Evolutionary conservation across 1,284 basidiomycete species (phyloP).

Genomic region (Pulveroboletus sp.): DNA sequence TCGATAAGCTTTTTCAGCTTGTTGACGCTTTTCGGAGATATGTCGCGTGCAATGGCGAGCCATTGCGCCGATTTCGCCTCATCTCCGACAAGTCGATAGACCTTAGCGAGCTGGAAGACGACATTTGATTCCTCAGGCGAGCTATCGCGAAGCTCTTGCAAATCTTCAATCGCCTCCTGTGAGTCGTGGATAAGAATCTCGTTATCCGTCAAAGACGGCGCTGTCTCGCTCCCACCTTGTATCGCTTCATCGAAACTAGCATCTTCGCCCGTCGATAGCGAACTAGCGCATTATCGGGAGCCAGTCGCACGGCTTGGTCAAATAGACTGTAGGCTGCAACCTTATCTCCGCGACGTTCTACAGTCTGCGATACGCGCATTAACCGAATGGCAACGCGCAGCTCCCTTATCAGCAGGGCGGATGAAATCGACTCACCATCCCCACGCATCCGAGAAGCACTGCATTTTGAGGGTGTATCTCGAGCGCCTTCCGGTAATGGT

Average conservation of each 20-base stretch:
- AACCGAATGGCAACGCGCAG: constrained; percentile 14
- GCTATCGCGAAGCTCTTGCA: constrained; percentile 74
- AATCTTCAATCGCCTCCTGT: constrained; percentile 77
- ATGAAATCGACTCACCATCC: constrained; percentile 60
- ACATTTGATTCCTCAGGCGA: constrained; percentile 95
- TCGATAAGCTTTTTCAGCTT: constrained; percentile 79
- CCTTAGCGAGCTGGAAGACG: constrained; percentile 91
- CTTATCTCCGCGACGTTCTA: constrained; percentile 78
- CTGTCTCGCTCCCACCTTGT: constrained; percentile 59
- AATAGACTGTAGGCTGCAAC: constrained; percentile 76
- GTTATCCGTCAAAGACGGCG: constrained; percentile 15
- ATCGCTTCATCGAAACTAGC: constrained; percentile 78
- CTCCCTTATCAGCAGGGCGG: constrained; percentile 27
- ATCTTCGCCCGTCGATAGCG: constrained; percentile 90
- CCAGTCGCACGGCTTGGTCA: constrained; percentile 72
- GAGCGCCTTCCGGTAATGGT: constrained; percentile 88
- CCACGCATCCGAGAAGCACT: constrained; percentile 87
- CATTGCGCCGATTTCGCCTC: constrained; percentile 78
- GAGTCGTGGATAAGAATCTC: constrained; percentile 33
- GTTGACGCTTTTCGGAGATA: constrained; percentile 72
- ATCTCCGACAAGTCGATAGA: constrained; percentile 79
- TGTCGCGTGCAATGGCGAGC: constrained; percentile 86
- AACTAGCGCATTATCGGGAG: constrained; percentile 85
- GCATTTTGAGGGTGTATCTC: constrained; percentile 91
- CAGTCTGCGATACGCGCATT: constrained; percentile 54